A percentile compares a stretch with the other conserved stretches of the same genome.
Evolutionary conservation across 768 basidiomycete genomes (phyloP).

Genomic region (Lactarius sanguifluus): DNA sequence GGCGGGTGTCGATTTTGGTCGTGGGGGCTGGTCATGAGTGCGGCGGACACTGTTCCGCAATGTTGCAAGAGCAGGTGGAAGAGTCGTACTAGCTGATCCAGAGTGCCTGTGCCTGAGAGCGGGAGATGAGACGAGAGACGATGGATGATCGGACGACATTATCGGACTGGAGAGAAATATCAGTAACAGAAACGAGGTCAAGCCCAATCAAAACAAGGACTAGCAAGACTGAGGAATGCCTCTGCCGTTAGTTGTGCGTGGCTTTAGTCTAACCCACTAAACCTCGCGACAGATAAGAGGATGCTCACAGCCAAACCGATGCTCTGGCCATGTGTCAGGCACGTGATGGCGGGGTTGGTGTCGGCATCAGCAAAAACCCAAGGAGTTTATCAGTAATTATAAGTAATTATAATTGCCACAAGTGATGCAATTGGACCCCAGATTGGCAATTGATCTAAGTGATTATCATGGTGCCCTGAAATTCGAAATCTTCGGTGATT

Average conservation of each 20-base stretch:
- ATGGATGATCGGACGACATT: constrained; percentile 22
- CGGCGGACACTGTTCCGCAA: constrained; percentile 32
- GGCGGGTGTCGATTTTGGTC: constrained; percentile 72
- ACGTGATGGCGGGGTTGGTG: constrained; percentile 22
- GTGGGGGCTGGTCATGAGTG: constrained; percentile 52
- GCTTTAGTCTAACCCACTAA: background rate
- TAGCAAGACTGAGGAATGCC: constrained; percentile 25
- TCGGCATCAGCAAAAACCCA: too few species aligned
- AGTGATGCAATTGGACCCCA: too few species aligned
- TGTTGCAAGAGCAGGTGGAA: constrained; percentile 32
- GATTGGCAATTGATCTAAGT: too few species aligned
- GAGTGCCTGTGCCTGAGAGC: constrained; percentile 61
- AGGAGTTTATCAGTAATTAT: too few species aligned
- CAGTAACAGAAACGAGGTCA: background rate
- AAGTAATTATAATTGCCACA: too few species aligned
- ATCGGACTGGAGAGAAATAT: background rate
- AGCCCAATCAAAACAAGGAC: constrained; percentile 12
- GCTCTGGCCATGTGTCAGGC: constrained; percentile 38
- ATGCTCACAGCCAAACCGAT: constrained; percentile 40
- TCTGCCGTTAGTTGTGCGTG: constrained; percentile 37
- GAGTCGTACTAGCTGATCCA: constrained; percentile 47
- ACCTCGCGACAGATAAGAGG: background rate
- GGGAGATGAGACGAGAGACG: constrained; percentile 8
- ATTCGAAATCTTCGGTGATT: too few species aligned
- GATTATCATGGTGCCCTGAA: too few species aligned